phyloP scores from a whole-genome alignment of 768 basidiomycete genomes.

The Mycena venus region DNA sequence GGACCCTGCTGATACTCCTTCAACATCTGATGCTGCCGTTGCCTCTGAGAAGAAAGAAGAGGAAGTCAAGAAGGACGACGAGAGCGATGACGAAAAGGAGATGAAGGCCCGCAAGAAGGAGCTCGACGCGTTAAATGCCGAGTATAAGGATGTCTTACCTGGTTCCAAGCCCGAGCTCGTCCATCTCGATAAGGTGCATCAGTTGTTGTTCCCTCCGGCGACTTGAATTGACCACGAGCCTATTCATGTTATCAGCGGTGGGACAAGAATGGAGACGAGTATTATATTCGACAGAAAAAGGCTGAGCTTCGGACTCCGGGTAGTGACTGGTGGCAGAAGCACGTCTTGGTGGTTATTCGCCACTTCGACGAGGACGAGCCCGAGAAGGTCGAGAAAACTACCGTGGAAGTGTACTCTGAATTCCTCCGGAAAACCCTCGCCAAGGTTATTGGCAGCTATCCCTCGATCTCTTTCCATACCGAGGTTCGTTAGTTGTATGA shows the following conservation, averaged over 20 bases:
- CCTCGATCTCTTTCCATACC: conserved; percentile 23
- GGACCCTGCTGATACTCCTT: not conserved
- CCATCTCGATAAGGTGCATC: conserved; percentile 24
- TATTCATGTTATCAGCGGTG: conserved; percentile 22
- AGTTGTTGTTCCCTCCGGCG: not conserved
- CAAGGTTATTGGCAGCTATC: conserved; percentile 18
- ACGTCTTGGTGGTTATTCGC: conserved; percentile 25
- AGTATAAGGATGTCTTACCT: conserved; percentile 19
- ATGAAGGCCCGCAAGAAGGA: conserved; percentile 27
- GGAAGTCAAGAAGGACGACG: conserved; percentile 10
- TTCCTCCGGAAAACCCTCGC: conserved; percentile 15
- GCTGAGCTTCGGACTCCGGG: conserved; percentile 7
- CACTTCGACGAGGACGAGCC: conserved; percentile 22
- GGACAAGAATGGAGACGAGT: conserved; percentile 30
- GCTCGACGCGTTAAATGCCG: conserved; percentile 23
- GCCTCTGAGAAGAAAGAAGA: not conserved
- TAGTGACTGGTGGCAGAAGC: conserved; percentile 24
- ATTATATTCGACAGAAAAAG: conserved; percentile 26
- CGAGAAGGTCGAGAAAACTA: conserved; percentile 18
- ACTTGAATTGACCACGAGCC: not conserved
- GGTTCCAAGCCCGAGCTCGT: conserved; percentile 26
- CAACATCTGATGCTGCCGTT: not conserved
- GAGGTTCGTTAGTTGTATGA: not conserved
- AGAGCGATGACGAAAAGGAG: conserved; percentile 12
- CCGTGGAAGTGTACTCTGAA: conserved; percentile 27